Evolutionary conservation across 2,329 filamentous ascomycete species (phyloP).

Genomic region (Ilyonectria mors-panacis): DNA sequence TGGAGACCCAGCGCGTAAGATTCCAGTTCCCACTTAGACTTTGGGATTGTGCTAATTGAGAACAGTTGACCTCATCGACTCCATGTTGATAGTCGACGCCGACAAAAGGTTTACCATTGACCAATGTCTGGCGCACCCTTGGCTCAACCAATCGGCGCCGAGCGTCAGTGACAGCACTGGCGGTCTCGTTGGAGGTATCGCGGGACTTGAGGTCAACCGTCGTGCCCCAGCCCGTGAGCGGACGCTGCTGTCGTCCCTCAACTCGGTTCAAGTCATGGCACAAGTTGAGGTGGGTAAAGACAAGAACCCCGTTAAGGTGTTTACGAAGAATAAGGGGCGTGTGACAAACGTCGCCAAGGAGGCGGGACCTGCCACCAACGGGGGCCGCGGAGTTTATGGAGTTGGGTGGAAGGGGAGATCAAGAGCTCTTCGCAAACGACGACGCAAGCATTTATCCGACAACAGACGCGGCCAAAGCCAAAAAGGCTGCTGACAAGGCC

Average conservation of each 20-base stretch:
- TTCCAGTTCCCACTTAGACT: not conserved
- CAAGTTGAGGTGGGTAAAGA: conserved; percentile 69
- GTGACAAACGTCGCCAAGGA: conserved; percentile 66
- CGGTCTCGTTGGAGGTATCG: conserved; percentile 89
- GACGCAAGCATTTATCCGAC: conserved; percentile 64
- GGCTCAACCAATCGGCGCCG: conserved; percentile 77
- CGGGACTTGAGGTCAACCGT: conserved; percentile 85
- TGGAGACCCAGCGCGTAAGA: conserved; percentile 77
- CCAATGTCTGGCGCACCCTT: conserved; percentile 91
- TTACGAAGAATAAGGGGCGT: conserved; percentile 75
- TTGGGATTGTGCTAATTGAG: conserved; percentile 19
- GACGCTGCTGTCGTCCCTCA: conserved; percentile 86
- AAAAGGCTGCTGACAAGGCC: conserved; percentile 48
- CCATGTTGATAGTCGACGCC: conserved; percentile 92
- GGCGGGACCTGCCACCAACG: conserved; percentile 77
- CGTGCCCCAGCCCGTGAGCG: conserved; percentile 86
- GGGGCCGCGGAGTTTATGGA: conserved; percentile 84
- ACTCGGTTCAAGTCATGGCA: conserved; percentile 74
- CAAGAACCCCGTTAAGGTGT: conserved; percentile 78
- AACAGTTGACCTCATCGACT: conserved; percentile 88
- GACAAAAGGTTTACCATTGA: conserved; percentile 89
- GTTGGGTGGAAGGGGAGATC: conserved; percentile 89
- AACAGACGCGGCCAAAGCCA: conserved; percentile 50
- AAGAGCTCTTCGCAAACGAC: conserved; percentile 80
- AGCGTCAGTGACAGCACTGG: conserved; percentile 89